Conservation (phyloP, 2,329 filamentous ascomycete species). For the Penicillium sp. region DNA sequence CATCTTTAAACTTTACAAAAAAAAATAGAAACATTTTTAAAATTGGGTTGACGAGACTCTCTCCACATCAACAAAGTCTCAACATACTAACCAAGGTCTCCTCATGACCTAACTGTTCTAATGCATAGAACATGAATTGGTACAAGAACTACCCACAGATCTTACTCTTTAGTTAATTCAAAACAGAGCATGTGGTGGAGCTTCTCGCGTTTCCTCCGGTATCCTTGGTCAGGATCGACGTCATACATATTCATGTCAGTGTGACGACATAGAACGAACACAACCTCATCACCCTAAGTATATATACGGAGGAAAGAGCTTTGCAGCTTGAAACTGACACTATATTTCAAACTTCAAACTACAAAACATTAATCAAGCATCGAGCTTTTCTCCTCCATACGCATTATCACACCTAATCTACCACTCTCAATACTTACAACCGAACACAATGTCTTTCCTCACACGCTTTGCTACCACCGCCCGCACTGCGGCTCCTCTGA, state of each 20-base stretch:
- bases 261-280: neutral
- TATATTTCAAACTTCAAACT: neutral
- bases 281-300: neutral
- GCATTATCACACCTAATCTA: neutral
- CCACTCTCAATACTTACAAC: neutral
- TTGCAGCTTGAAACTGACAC: neutral
- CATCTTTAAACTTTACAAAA: too few relatives aligned
- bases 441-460: conserved; percentile 42
- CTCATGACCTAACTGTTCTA: neutral
- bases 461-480: conserved; percentile 36
- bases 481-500: conserved; percentile 24
- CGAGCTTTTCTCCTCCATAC: neutral
- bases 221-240: neutral
- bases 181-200: neutral
- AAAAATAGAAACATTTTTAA: too few relatives aligned
- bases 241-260: neutral
- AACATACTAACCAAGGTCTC: too few relatives aligned
- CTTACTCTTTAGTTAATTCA: neutral
- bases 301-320: neutral
- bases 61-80: neutral
- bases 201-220: neutral
- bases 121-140: neutral
- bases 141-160: neutral
- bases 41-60: neutral
- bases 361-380: neutral